Conservation (phyloP, 164 flowering plant species). For the Annona cherimola region DNA sequence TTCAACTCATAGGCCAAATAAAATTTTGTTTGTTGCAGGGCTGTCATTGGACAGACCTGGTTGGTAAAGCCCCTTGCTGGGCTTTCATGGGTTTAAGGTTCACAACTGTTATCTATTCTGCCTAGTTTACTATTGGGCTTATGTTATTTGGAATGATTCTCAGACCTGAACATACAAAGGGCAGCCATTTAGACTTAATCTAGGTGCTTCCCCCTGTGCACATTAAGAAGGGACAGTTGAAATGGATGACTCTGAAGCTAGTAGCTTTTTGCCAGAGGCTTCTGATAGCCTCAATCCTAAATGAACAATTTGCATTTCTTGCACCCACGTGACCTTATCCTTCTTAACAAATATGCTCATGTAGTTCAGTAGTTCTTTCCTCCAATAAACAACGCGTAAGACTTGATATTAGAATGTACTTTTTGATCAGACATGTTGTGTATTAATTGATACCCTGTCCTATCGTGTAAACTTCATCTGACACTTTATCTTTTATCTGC, state of each 20-base stretch:
- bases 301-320: neutral
- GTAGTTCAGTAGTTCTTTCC: neutral
- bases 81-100: neutral
- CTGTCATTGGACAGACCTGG: neutral
- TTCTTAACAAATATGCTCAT: neutral
- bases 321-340: neutral
- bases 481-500: conserved; percentile 13
- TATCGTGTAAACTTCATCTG: neutral
- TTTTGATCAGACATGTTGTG: neutral
- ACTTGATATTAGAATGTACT: neutral
- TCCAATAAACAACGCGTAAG: neutral
- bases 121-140: neutral
- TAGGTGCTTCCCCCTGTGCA: too few relatives aligned
- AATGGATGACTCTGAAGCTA: too few relatives aligned
- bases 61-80: neutral
- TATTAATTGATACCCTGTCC: neutral
- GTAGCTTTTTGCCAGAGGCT: too few relatives aligned
- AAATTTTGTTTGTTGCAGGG: neutral
- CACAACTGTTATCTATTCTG: neutral
- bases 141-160: neutral
- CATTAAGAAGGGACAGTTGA: too few relatives aligned
- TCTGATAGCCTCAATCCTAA: too few relatives aligned
- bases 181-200: too few relatives aligned
- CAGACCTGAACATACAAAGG: neutral
- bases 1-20: neutral